Evolutionary conservation across 371 early-diverging fungal species (phyloP), one percentile per base, ranked within the genome.

Genomic region (Mortierella sp.): DNA sequence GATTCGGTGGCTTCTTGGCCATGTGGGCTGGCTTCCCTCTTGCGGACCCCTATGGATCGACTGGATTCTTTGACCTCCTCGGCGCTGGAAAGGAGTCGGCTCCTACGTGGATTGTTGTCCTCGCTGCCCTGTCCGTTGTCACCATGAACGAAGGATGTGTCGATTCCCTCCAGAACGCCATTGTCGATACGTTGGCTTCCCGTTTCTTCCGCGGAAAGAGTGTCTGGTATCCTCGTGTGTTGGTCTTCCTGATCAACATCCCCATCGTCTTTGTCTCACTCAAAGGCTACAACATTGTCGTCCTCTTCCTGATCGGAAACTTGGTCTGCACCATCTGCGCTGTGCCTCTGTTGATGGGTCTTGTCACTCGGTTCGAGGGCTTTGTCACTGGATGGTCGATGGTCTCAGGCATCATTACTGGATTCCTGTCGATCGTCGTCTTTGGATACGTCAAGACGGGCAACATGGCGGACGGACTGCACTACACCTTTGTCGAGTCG

Each of bases 61-160:
- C 85, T 5, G 81, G 89, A 38, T 89, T 92, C 84, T 92, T 93
- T 81, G 80, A 90, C 60, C 79, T 91, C 46, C 86, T 93, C 54
- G 82, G 78, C 27, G 81, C 79, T 3, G 85, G 88, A 51, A 78
- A 81, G 11, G 78, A 78, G 2, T 48, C 75, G 1, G 84, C 88
- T 8, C 87, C 90, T 29, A 46, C 76, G 27, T 91, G 90, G 88
- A 79, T 93, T 44, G 75, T 88, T 4, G 49, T 92, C 16, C 41
- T 93, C 46, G 89, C 91, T 24, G 87, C 83, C 2, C 80, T 86
- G 27, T 77, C 87, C 0, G 78, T 78, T 4, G 82, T 79, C 43
- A 81, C 89, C 55, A 92, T 93, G 92, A 91, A 91, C 84, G 89
- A 91, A 70, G 89, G 90, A n/a, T 86, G 89, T 38, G 90, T 93